A percentile compares a stretch with the other conserved stretches of the same genome.
These are phyloP conservation scores for Planoprotostelium fungivorum DNA, from an alignment of 78 protist species.

Conservation along the genomic window DNA sequence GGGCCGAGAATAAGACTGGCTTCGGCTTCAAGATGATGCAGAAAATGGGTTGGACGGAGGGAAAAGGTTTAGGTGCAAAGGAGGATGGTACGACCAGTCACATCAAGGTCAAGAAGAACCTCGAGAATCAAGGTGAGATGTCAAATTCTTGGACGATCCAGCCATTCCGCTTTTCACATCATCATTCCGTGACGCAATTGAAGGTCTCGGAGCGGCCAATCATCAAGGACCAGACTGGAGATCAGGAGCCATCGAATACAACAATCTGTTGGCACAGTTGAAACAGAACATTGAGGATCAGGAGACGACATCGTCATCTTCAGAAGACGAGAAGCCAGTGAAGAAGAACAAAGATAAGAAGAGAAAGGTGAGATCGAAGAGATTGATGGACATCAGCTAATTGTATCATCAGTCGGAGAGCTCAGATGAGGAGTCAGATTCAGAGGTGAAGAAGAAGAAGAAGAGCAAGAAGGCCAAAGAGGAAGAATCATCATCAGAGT, in stretches of 20 bases:
- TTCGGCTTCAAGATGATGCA: conserved; percentile 6
- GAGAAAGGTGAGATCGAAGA: too few relatives aligned
- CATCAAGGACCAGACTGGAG: not conserved
- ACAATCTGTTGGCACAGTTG: not conserved
- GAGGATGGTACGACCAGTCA: conserved; percentile 11
- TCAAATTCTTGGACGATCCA: not conserved
- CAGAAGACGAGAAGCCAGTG: not conserved
- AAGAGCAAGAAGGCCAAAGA: not conserved
- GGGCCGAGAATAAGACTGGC: not conserved
- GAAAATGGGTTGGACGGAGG: conserved; percentile 28
- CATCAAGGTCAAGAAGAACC: conserved; percentile 15
- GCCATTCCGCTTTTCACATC: not conserved
- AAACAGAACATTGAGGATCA: not conserved
- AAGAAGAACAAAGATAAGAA: too few relatives aligned
- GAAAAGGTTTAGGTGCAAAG: conserved; percentile 23
- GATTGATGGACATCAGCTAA: too few relatives aligned
- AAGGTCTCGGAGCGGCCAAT: not conserved
- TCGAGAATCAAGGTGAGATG: not conserved
- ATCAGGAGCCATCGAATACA: not conserved
- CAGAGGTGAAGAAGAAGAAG: not conserved
- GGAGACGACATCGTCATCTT: too few relatives aligned
- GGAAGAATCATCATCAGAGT: not conserved
- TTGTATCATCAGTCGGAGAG: not conserved
- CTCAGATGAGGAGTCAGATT: not conserved
- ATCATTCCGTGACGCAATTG: not conserved